Evolutionary conservation across 1,284 basidiomycete species (phyloP), one percentile per base, ranked within the genome.

Genomic region (Cryptococcus hybrid): DNA sequence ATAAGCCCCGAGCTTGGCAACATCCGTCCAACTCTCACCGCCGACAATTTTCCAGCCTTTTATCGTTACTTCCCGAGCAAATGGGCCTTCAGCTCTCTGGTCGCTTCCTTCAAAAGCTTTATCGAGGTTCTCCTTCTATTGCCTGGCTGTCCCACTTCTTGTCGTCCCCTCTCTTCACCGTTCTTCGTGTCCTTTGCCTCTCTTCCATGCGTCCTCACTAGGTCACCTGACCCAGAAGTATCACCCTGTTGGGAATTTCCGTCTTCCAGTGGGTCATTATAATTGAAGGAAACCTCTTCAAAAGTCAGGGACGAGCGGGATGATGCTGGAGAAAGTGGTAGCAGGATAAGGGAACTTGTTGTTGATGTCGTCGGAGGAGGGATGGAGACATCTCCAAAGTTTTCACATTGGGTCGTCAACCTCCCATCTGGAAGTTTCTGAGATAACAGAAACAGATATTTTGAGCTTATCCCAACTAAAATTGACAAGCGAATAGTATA

Each of bases 11-110:
- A 76, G 56, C 44, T 64, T 68, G 2, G 61, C 70, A 7, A 55
- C 56, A 55, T 68, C 71, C 11, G 57, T 67, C 60, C 68, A 74
- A 36, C 57, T 69, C 42, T 61, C 62, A 3, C 74, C 74, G 11
- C 74, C 74, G 1, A 76, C 69, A 1, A 76, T 56, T 57, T 69
- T 70, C 70, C 71, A 74, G 0, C 74, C 74, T 42, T 54, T 59
- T 39, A 76, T 65, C 12, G 44, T 56, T 11, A 76, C 68, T 34
- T 74, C 70, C 9, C 49, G 54, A 7, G 73, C 73, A 42, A 74
- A 76, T 8, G 51, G 34, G 5, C 15, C 36, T 37, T 37, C 34
- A 15, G 49, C 47, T 24, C 37, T 35, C 18, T 47, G 30, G 8
- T 9, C 13, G 46, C 34, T 47, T 15, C 18, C n/a, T n/a, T 47